Conservation (phyloP, 2,329 filamentous ascomycete genomes). For the Cytospora piceicola region DNA sequence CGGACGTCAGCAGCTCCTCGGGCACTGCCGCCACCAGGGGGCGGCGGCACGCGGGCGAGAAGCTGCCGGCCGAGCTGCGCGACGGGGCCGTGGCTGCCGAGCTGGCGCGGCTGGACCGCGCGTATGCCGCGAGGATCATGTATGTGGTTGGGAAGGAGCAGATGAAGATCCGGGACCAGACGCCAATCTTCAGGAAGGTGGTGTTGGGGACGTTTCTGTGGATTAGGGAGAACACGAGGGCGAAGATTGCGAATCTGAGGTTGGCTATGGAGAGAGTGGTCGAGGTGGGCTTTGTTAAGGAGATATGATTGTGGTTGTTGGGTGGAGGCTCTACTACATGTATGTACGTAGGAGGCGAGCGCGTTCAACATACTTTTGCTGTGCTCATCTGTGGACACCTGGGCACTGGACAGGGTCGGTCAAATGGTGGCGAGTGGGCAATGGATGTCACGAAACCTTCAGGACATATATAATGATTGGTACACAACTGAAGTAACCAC, state of each 20-base stretch:
- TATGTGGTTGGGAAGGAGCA: slow-evolving; percentile 65
- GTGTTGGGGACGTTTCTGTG: slow-evolving; percentile 61
- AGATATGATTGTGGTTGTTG: slow-evolving; percentile 48
- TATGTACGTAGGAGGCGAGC: too few relatives aligned
- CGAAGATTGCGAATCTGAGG: slow-evolving; percentile 65
- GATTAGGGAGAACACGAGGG: slow-evolving; percentile 65
- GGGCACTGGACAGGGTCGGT: too few relatives aligned
- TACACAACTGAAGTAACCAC: too few relatives aligned
- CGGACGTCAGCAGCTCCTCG: slow-evolving; percentile 3
- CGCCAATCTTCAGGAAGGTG: slow-evolving; percentile 47
- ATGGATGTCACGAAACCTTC: too few relatives aligned
- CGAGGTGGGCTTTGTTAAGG: slow-evolving; percentile 70
- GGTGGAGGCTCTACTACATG: too few relatives aligned
- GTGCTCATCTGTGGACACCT: too few relatives aligned
- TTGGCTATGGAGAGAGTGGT: slow-evolving; percentile 63
- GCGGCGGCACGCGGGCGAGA: slow-evolving; percentile 24
- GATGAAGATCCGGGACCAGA: slow-evolving; percentile 52
- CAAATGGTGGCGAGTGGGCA: too few relatives aligned
- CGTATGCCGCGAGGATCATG: slow-evolving; percentile 53
- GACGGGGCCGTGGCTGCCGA: slow-evolving; percentile 42
- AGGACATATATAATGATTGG: too few relatives aligned
- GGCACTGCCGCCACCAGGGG: background rate
- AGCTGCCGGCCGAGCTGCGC: slow-evolving; percentile 34
- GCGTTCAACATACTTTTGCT: too few relatives aligned
- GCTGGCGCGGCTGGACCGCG: slow-evolving; percentile 49